Base-by-base conservation (phyloP, 768 basidiomycete species). In the Phylloporus sp. region DNA sequence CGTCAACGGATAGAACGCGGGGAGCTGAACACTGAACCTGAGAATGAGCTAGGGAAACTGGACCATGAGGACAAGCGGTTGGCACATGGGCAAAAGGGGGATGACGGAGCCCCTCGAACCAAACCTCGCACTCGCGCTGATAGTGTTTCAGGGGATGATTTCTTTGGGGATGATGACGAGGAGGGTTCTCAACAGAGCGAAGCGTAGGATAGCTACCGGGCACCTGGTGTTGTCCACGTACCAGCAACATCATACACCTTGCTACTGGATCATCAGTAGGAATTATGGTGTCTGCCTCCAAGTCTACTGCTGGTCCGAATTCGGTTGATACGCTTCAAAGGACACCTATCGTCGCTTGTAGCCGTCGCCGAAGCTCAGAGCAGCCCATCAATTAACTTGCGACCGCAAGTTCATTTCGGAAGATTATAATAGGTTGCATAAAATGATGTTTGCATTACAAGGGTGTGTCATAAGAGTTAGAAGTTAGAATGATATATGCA, bases 21-120 rank as follows among this genome's bases (percentile, higher is more conserved):
- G 1, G 80, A 81, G 46, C 49, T 92, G 36, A 72, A 77, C 2
- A 48, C 59, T 2, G 82, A 85, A 57, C 86, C 88, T 9, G 91
- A 93, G 61, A 57, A 63, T 7, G 72, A 72, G 11, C 56, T 66
- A 8, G 54, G 53, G 38, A 54, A 46, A 15, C 27, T 27, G 18
- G 55, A 47, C 27, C 46, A 36, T 32, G 60, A 56, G 32, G 48
- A 35, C 28, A 55, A 28, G 24, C 51, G 23, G 23, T 20, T 5
- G 15, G 40, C 39, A 32, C 50, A 38, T 3, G 2, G 46, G 53
- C 41, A 40, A 22, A 52, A 35, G 34, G 44, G 36, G 53, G 45
- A 44, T 52, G 52, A 38, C 4, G 6, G 8, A 27, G 18, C 26
- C 28, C 47, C 53, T 36, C 38, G 50, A 23, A 40, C 29, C 31